A percentile compares a stretch with the other conserved stretches of the same genome.
These are phyloP conservation scores for Reticulascus tulasneorum DNA, from an alignment of 2,329 filamentous ascomycete species.

Conservation along the genomic window DNA sequence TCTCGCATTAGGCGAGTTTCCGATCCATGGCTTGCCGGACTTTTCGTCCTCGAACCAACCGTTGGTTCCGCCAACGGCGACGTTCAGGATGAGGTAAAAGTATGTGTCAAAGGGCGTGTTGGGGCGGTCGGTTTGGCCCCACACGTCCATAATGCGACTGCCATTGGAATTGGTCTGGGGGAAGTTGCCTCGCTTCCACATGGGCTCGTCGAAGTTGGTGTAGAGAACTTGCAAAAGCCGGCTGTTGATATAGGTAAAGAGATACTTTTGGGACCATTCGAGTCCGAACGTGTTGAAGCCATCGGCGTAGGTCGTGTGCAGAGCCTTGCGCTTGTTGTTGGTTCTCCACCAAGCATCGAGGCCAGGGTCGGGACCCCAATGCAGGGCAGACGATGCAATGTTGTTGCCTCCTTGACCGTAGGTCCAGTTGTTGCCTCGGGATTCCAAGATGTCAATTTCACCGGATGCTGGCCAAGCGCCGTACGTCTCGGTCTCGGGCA, in stretches of 20 bases:
- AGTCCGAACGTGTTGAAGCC: conserved; percentile 74
- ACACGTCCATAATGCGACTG: conserved; percentile 59
- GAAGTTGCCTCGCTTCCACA: conserved; percentile 68
- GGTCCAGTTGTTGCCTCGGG: conserved; percentile 76
- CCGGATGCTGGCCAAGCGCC: conserved; percentile 75
- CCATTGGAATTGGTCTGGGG: conserved; percentile 61
- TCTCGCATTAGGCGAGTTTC: conserved; percentile 60
- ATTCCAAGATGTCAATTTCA: conserved; percentile 80
- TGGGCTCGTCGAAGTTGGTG: conserved; percentile 64
- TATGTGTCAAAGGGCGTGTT: conserved; percentile 71
- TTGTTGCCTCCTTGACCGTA: conserved; percentile 77
- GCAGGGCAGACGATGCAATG: conserved; percentile 72
- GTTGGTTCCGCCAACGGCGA: conserved; percentile 74
- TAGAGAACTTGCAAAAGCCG: conserved; percentile 78
- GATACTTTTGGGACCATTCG: conserved; percentile 84
- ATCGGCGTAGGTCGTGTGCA: conserved; percentile 69
- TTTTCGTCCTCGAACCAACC: conserved; percentile 78
- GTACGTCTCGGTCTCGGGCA: conserved; percentile 69
- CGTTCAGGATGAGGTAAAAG: conserved; percentile 73
- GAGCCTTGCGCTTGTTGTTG: conserved; percentile 69
- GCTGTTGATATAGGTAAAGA: conserved; percentile 82
- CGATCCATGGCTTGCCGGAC: conserved; percentile 74
- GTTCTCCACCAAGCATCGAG: conserved; percentile 82
- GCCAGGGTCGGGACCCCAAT: conserved; percentile 71
- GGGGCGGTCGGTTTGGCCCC: conserved; percentile 55